Evolutionary conservation across 805 yeast genomes (phyloP).

Genomic region (Starmerella floricola): DNA sequence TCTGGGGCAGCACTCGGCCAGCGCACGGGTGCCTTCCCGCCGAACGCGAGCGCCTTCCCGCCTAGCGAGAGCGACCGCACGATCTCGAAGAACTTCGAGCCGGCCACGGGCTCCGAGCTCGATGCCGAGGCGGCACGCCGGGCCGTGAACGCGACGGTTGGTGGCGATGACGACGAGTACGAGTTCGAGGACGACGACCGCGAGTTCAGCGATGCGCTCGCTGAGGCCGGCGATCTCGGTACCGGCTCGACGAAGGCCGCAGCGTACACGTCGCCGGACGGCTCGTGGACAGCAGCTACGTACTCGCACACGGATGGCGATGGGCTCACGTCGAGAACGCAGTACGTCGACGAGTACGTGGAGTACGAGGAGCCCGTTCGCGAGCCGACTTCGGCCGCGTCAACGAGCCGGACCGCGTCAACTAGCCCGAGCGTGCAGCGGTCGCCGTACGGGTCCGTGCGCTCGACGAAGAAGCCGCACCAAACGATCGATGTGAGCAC

Average conservation of each 20-base stretch:
- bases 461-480: constrained; percentile 1
- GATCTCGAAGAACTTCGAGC: not conserved
- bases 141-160: not conserved
- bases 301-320: not conserved
- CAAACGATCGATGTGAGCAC: constrained; percentile 18
- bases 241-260: not conserved
- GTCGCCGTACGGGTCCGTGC: constrained; percentile 1
- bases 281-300: not conserved
- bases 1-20: not conserved
- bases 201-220: no score
- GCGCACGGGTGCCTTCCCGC: not conserved
- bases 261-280: not conserved
- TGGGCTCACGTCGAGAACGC: not conserved
- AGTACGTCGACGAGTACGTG: not conserved
- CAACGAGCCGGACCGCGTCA: no score
- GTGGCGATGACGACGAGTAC: no score
- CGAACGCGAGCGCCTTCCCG: constrained; percentile 4
- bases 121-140: constrained; percentile 3
- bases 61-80: constrained; percentile 8
- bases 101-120: not conserved
- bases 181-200: no score
- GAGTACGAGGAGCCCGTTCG: not conserved
- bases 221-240: no score
- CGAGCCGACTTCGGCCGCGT: no score
- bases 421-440: not conserved